phyloP scores from a whole-genome alignment of 164 flowering plant species.

The Cinnamomum micranthum region DNA sequence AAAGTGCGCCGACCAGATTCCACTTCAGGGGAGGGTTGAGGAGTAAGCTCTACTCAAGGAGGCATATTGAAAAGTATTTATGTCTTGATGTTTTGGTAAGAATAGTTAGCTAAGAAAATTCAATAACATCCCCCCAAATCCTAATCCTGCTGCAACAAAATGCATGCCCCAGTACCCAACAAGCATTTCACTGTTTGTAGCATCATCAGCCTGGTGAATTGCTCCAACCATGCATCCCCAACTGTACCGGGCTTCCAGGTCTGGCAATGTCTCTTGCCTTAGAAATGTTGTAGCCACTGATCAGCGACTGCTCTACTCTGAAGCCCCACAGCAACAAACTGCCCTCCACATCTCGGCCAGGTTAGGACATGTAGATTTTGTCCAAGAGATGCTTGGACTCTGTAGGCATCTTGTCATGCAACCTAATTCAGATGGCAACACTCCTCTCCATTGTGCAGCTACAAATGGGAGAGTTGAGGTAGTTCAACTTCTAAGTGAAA shows the following conservation, averaged over 20 bases:
- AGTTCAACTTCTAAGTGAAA: background rate
- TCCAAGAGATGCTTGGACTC: background rate
- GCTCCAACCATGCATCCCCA: too few species aligned
- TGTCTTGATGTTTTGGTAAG: too few species aligned
- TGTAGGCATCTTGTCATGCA: background rate
- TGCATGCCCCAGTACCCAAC: too few species aligned
- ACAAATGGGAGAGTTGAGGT: background rate
- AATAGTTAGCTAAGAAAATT: too few species aligned
- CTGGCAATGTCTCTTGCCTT: background rate
- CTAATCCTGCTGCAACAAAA: too few species aligned
- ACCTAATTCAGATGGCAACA: background rate
- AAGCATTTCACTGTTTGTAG: too few species aligned
- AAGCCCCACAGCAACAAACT: background rate
- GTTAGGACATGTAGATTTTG: conserved; percentile 1
- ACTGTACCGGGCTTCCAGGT: background rate
- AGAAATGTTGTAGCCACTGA: background rate
- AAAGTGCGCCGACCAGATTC: too few species aligned
- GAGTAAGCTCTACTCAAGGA: too few species aligned
- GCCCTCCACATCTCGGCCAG: conserved; percentile 5
- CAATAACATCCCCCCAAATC: too few species aligned
- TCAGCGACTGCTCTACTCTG: background rate
- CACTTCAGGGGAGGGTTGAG: too few species aligned
- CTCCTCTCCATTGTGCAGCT: conserved; percentile 8
- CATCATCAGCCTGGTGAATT: too few species aligned
- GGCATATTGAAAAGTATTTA: too few species aligned